A percentile compares a stretch with the other conserved stretches of the same genome.
These are phyloP conservation scores for Forsythia suspensa DNA, from an alignment of 257 asterid genomes.

Conservation along the genomic window DNA sequence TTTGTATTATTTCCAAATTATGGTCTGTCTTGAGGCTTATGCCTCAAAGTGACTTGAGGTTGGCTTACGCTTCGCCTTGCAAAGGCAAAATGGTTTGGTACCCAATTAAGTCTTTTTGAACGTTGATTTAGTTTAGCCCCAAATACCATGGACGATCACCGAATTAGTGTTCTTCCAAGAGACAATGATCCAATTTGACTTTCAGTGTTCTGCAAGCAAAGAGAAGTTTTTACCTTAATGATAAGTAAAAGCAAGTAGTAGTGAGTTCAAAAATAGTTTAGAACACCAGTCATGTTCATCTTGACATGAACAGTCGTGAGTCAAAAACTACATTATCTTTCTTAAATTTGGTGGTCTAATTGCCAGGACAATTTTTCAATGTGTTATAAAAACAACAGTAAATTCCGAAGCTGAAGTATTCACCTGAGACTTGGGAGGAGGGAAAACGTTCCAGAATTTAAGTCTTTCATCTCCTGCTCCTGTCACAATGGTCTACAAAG, in stretches of 20 bases:
- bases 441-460: conserved; percentile 93
- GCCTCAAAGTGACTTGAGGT: too few species aligned
- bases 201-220: conserved; percentile 64
- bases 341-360: neutral
- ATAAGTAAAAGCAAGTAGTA: neutral
- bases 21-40: too few species aligned
- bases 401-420: neutral
- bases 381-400: too few species aligned
- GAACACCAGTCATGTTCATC: too few species aligned
- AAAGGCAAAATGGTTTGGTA: too few species aligned
- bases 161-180: conserved; percentile 83
- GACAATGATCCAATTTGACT: conserved; percentile 90
- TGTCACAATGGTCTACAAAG: conserved; percentile 78
- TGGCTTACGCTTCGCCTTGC: too few species aligned
- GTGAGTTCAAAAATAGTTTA: too few species aligned
- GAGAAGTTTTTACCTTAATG: neutral
- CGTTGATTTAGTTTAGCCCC: neutral
- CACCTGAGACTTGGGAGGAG: conserved; percentile 93
- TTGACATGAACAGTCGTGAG: too few species aligned
- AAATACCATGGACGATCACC: conserved; percentile 14
- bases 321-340: neutral
- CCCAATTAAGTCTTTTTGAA: too few species aligned
- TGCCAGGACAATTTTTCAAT: too few species aligned
- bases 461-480: conserved; percentile 99
- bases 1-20: too few species aligned